Evolutionary conservation across 2,329 filamentous ascomycete species (phyloP).

Genomic region (Colletotrichum filicis): DNA sequence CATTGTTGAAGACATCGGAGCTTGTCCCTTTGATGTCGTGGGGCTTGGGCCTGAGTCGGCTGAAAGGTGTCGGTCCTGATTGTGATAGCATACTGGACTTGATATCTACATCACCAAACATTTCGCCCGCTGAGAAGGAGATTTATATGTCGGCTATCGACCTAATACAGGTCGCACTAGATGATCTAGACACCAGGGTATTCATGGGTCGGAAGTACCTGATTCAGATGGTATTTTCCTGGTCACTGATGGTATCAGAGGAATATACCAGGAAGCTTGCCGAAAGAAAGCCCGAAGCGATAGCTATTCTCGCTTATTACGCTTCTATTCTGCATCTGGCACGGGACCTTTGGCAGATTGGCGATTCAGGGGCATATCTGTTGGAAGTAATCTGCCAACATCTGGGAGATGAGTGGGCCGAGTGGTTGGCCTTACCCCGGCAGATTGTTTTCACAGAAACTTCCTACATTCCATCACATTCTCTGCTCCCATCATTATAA

Average conservation of each 20-base stretch:
- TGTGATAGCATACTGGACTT: neutral
- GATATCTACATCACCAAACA: slow-evolving; percentile 17
- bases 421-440: neutral
- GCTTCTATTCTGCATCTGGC: slow-evolving; percentile 41
- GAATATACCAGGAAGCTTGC: slow-evolving; percentile 40
- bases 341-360: slow-evolving; percentile 42
- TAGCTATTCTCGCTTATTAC: slow-evolving; percentile 44
- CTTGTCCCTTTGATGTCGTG: neutral
- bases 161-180: slow-evolving; percentile 1
- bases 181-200: neutral
- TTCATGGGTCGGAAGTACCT: slow-evolving; percentile 3
- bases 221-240: slow-evolving; percentile 42
- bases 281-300: slow-evolving; percentile 38
- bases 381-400: neutral
- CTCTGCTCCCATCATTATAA: neutral
- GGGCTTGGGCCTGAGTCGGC: slow-evolving; percentile 1
- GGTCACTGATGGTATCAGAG: slow-evolving; percentile 39
- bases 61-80: neutral
- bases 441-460: neutral
- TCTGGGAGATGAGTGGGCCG: slow-evolving; percentile 2
- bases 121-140: neutral
- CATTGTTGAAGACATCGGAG: neutral
- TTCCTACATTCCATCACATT: neutral
- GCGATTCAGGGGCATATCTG: slow-evolving; percentile 36
- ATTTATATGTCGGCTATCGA: neutral